A percentile compares a stretch with the other conserved stretches of the same genome.
These are phyloP conservation scores for Trichoderma brevicompactum DNA, from an alignment of 2,329 filamentous ascomycete species.

Conservation along the genomic window DNA sequence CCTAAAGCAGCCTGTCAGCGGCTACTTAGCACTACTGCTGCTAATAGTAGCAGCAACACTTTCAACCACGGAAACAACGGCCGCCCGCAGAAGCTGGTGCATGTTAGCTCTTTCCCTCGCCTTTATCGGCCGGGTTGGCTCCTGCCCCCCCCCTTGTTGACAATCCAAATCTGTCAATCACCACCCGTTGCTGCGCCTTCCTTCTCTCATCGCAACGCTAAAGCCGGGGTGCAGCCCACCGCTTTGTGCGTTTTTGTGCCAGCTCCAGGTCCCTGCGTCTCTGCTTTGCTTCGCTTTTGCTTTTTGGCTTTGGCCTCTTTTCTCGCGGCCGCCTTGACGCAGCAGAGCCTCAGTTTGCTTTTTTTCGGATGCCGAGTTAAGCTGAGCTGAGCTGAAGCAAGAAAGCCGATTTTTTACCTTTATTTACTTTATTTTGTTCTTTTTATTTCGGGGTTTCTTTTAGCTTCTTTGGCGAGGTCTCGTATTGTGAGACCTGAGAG, in stretches of 20 bases:
- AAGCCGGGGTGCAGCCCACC: constrained; percentile 27
- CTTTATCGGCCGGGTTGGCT: constrained; percentile 10
- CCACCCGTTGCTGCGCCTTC: constrained; percentile 25
- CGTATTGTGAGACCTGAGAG: background rate
- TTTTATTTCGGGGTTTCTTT: background rate
- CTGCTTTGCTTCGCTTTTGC: background rate
- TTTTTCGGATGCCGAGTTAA: background rate
- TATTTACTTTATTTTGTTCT: background rate
- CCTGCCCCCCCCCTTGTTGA: constrained; percentile 21
- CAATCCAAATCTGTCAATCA: constrained; percentile 22
- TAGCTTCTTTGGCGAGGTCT: background rate
- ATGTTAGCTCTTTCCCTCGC: constrained; percentile 27
- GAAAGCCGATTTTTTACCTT: background rate
- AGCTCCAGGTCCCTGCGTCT: background rate
- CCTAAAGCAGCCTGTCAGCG: constrained; percentile 5
- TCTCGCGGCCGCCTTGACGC: background rate
- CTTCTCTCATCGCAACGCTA: constrained; percentile 9
- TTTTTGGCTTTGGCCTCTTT: background rate
- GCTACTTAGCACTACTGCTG: background rate
- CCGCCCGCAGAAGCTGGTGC: constrained; percentile 7
- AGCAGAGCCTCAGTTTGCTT: background rate
- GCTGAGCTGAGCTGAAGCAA: background rate
- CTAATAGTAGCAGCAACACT: background rate
- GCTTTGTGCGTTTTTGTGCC: background rate
- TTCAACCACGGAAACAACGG: constrained; percentile 17